A percentile compares a stretch with the other conserved stretches of the same genome.
Evolutionary conservation across 768 basidiomycete species (phyloP).

Genomic region (Termitomyces sp.): DNA sequence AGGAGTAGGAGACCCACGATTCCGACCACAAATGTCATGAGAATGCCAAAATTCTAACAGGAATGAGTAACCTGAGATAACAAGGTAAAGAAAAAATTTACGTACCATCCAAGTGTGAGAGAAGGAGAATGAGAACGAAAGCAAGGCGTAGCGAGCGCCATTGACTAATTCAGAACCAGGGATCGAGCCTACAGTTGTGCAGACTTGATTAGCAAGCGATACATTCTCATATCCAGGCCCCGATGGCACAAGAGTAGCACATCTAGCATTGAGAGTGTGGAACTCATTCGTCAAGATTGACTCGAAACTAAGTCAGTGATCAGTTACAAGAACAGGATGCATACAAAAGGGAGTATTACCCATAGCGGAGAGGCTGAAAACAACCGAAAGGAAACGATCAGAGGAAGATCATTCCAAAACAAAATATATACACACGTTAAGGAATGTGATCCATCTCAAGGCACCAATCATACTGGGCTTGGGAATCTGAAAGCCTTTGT

Average conservation of each 20-base stretch:
- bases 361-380: constrained; percentile 40
- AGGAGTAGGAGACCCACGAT: constrained; percentile 53
- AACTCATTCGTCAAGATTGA: constrained; percentile 81
- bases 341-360: constrained; percentile 32
- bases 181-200: constrained; percentile 63
- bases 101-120: constrained; percentile 21
- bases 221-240: constrained; percentile 62
- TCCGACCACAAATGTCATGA: constrained; percentile 56
- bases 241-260: constrained; percentile 55
- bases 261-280: constrained; percentile 57
- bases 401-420: background rate
- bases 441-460: constrained; percentile 61
- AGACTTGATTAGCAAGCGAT: constrained; percentile 65
- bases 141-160: constrained; percentile 48
- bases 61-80: background rate
- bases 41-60: constrained; percentile 61
- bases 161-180: constrained; percentile 56
- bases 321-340: constrained; percentile 35
- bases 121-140: constrained; percentile 46
- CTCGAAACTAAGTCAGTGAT: constrained; percentile 54
- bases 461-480: constrained; percentile 64
- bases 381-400: constrained; percentile 2
- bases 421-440: constrained; percentile 40
- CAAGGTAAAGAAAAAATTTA: background rate
- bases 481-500: constrained; percentile 53